phyloP scores from a whole-genome alignment of 352 stramenopile genomes.

The Aphanomyces euteiches region DNA sequence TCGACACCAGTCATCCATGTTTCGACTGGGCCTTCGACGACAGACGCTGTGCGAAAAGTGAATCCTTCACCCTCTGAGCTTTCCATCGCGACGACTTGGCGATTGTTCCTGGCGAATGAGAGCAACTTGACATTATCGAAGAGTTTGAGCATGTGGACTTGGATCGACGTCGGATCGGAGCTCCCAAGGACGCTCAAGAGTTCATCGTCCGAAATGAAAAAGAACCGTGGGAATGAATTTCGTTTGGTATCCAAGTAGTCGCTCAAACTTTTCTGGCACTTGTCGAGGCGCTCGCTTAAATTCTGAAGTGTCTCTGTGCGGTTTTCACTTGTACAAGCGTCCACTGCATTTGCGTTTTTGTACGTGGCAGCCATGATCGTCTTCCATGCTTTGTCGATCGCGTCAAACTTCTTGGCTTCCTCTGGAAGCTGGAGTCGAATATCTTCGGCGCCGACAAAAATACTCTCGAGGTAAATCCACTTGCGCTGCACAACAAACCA shows the following conservation, averaged over 20 bases:
- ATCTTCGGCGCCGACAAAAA: constrained; percentile 91
- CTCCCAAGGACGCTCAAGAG: constrained; percentile 88
- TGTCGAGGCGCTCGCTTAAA: constrained; percentile 84
- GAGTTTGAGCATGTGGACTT: constrained; percentile 94
- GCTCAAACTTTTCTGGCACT: constrained; percentile 87
- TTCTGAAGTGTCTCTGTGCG: constrained; percentile 84
- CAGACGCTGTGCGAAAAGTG: constrained; percentile 64
- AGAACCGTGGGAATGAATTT: constrained; percentile 91
- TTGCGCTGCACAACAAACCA: constrained; percentile 93
- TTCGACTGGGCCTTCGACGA: constrained; percentile 89
- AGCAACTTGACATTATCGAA: constrained; percentile 94
- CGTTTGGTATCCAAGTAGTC: constrained; percentile 89
- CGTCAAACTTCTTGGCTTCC: constrained; percentile 92
- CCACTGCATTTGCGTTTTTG: constrained; percentile 89
- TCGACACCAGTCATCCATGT: constrained; percentile 92
- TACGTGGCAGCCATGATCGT: constrained; percentile 89
- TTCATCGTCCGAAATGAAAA: constrained; percentile 94
- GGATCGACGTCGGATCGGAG: constrained; percentile 88
- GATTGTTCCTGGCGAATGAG: constrained; percentile 86
- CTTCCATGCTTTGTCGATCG: constrained; percentile 91
- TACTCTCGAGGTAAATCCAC: constrained; percentile 95
- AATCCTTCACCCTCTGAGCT: constrained; percentile 90
- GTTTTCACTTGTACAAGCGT: constrained; percentile 86
- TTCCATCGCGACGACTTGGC: constrained; percentile 86
- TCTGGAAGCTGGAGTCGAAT: constrained; percentile 91